Conservation (phyloP, 257 asterid species). For the Nicotiana otophora region DNA sequence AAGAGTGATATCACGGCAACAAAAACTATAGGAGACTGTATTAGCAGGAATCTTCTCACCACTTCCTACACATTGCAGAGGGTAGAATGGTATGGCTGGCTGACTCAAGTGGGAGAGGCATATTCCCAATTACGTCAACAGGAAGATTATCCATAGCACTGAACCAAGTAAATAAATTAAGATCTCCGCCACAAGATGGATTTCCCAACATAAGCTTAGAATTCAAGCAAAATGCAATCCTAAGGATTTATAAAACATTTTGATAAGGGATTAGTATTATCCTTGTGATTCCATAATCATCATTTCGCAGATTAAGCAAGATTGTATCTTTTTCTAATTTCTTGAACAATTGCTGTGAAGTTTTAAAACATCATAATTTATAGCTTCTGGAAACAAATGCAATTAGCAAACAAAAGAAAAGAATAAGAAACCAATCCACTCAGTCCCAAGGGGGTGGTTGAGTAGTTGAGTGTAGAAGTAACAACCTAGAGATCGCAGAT, state of each 20-base stretch:
- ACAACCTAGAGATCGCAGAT: neutral
- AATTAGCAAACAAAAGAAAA: neutral
- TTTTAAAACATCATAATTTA: neutral
- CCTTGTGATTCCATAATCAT: neutral
- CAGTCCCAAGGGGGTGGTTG: neutral
- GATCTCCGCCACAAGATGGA: neutral
- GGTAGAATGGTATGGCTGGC: constrained; percentile 72
- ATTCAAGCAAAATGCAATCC: neutral
- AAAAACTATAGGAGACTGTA: too few relatives aligned
- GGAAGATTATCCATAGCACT: constrained; percentile 65
- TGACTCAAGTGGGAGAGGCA: constrained; percentile 60
- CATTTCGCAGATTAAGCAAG: neutral
- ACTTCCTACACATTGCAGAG: constrained; percentile 70
- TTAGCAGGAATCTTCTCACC: constrained; percentile 49
- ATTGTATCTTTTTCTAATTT: neutral
- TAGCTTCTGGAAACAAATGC: neutral
- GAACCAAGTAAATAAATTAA: neutral
- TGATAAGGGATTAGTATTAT: neutral
- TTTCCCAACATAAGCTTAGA: neutral
- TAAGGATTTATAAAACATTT: neutral
- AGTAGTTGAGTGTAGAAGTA: neutral
- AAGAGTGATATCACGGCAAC: too few relatives aligned
- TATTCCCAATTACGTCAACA: constrained; percentile 72
- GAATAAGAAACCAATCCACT: neutral
- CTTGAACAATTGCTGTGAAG: neutral